These are phyloP conservation scores for Hondaea fermentalgiana DNA, from an alignment of 108 stramenopile species.

Conservation along the genomic window DNA sequence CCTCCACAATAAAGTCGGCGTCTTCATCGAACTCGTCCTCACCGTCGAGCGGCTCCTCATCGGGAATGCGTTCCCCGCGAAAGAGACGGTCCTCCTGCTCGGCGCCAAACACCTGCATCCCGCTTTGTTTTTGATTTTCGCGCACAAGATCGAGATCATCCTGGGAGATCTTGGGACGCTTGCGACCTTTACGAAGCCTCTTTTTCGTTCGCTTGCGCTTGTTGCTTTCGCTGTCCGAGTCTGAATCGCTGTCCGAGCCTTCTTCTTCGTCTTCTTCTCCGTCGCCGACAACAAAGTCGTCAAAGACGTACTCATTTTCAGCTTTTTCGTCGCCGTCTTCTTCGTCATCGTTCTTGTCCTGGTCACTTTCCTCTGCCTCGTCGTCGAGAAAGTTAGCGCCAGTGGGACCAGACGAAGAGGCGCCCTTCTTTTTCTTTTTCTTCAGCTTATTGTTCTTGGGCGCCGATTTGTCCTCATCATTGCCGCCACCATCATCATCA, in stretches of 20 bases:
- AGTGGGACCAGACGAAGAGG: neutral
- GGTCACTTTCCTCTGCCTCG: neutral
- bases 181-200: neutral
- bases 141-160: constrained; percentile 1
- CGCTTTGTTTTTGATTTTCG: neutral
- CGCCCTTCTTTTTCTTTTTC: constrained; percentile 4
- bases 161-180: neutral
- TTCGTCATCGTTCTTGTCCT: neutral
- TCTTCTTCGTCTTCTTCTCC: neutral
- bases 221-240: neutral
- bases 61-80: neutral
- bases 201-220: neutral
- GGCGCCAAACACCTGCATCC: neutral
- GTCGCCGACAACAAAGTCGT: neutral
- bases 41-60: neutral
- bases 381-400: neutral
- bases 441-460: neutral
- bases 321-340: neutral
- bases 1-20: neutral
- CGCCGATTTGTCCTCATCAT: neutral
- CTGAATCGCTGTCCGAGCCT: neutral
- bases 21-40: constrained; percentile 6
- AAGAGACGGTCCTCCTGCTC: neutral
- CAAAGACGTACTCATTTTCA: neutral
- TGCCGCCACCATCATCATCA: neutral